Evolutionary conservation across 1,284 basidiomycete genomes (phyloP), one percentile per base, ranked within the genome.

Genomic region (Cutaneotrichosporon dermatis): DNA sequence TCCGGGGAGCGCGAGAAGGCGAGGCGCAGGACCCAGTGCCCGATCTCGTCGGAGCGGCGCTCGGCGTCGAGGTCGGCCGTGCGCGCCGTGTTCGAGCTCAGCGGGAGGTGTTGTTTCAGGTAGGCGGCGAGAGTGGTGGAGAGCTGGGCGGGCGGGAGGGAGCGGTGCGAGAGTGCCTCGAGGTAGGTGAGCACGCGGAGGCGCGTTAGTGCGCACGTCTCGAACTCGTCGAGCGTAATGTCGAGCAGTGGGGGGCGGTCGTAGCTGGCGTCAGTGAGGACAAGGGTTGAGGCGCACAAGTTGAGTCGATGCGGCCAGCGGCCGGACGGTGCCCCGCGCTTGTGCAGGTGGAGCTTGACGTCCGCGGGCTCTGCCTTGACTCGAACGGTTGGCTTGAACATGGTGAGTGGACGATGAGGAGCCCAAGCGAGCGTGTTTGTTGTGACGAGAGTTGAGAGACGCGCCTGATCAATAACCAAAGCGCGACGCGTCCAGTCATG

Each of bases 201-300:
- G 36, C 96, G 83, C 67, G 95, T 87, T 25, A 99, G 83, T 0
- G 95, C 96, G 75, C 85, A 92, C 3, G 83, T 87, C 78, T 99
- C 96, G 68, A 99, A 99, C 66, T 98, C 90, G 73, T 99, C 96
- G 16, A 99, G 83, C 2, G 93, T 95, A 36, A 99, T 88, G 69
- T 99, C 94, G 51, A 88, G 87, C 12, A 84, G 73, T 6, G 95
- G 95, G 11, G 93, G 90, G n/a, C 78, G 80, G 63, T 91, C 85
- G 72, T 99, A 98, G 78, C 91, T 93, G 63, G 34, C n/a, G 57
- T 61, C 36, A 50, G 53, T 35, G 4, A 15, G 34, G 12, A 11
- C 33, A 12, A n/a, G n/a, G 25, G 25, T 2, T 25, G 25, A 25
- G 25, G 25, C 87, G 67, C 69, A 90, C 89, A 94, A 90, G 79